Evolutionary conservation across 2,329 filamentous ascomycete species (phyloP).

Genomic region (Pseudocercospora pini-densiflorae): DNA sequence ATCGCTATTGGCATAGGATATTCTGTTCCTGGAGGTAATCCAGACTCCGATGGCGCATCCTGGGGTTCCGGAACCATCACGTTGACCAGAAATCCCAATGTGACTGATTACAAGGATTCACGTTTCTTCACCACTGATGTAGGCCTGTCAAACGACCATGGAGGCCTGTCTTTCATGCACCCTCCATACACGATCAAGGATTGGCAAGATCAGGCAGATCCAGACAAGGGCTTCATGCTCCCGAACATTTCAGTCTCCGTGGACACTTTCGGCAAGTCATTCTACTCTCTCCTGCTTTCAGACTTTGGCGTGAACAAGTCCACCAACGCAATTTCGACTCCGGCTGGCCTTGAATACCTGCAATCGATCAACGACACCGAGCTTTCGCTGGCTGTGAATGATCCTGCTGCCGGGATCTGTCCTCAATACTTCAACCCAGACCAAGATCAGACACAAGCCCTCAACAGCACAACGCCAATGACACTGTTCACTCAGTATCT

Average conservation of each 20-base stretch:
- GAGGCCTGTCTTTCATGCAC: conserved; percentile 12
- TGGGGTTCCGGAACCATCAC: conserved; percentile 9
- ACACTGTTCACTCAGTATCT: conserved; percentile 18
- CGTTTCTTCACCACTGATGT: conserved; percentile 7
- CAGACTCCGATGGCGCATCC: neutral
- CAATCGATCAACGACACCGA: conserved; percentile 11
- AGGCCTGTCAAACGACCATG: conserved; percentile 4
- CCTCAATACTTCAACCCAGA: neutral
- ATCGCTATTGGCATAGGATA: conserved; percentile 13
- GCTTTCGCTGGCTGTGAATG: neutral
- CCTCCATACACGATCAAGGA: conserved; percentile 9
- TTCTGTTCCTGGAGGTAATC: conserved; percentile 1
- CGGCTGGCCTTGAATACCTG: conserved; percentile 10
- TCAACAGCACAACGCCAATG: neutral
- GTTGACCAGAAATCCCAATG: neutral
- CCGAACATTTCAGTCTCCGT: conserved; percentile 17
- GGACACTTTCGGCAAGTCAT: conserved; percentile 18
- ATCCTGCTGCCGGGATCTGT: neutral
- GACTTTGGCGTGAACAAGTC: conserved; percentile 13
- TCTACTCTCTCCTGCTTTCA: conserved; percentile 13
- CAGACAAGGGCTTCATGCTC: neutral
- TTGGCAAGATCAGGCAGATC: conserved; percentile 10
- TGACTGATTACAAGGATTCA: conserved; percentile 8
- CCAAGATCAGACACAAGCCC: neutral
- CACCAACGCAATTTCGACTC: conserved; percentile 2